These are phyloP conservation scores for Breviolum minutum DNA, from an alignment of 73 alveolate genomes.

Conservation along the genomic window DNA sequence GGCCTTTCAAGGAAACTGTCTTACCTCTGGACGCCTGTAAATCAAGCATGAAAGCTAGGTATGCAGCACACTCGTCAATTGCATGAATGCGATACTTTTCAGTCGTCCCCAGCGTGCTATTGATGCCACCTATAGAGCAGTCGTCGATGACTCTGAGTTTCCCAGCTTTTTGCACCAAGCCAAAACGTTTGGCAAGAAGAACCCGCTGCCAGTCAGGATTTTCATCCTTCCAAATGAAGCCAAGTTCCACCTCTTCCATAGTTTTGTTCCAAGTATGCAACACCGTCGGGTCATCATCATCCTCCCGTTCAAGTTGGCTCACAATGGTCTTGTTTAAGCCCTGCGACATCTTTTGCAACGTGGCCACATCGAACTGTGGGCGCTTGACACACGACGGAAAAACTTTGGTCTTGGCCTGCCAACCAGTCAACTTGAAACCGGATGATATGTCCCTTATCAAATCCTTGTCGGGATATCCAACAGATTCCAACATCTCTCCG, in stretches of 20 bases:
- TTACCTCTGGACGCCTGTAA: neutral
- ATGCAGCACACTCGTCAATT: neutral
- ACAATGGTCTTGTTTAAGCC: neutral
- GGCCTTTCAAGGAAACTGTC: neutral
- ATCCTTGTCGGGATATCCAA: neutral
- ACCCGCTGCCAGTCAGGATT: neutral
- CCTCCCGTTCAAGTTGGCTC: neutral
- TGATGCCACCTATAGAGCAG: neutral
- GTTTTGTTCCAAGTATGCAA: neutral
- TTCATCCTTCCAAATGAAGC: neutral
- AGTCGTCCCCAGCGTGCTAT: neutral
- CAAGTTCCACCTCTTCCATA: neutral
- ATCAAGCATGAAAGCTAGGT: neutral
- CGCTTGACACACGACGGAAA: neutral
- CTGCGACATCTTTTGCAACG: neutral
- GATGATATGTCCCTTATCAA: neutral
- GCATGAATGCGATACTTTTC: neutral
- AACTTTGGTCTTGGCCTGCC: neutral
- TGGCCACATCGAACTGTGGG: neutral
- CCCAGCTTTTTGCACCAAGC: neutral
- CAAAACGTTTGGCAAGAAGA: slow-evolving; percentile 4
- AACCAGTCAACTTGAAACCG: neutral
- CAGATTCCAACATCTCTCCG: neutral
- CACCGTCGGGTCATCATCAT: neutral
- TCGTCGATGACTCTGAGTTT: neutral